phyloP scores from a whole-genome alignment of 371 early-diverging fungal species.

The Smittium mucronatum region DNA sequence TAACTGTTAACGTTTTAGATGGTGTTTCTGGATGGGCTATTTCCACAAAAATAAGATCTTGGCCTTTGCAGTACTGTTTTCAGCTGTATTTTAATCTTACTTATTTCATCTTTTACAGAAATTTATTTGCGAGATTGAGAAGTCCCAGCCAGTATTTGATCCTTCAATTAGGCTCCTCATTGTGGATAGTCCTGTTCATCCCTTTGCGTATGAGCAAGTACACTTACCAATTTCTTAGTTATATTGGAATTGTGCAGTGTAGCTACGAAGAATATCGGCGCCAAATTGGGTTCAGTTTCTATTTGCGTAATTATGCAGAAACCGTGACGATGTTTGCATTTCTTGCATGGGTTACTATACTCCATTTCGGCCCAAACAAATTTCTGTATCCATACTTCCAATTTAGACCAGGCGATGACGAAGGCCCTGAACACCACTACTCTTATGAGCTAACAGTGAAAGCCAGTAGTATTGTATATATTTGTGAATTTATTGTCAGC shows the following conservation, averaged over 20 bases:
- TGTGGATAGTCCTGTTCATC: conserved; percentile 60
- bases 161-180: conserved; percentile 50
- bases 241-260: conserved; percentile 35
- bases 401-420: conserved; percentile 36
- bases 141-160: conserved; percentile 46
- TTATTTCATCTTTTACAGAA: conserved; percentile 65
- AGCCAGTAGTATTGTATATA: conserved; percentile 47
- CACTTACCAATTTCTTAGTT: conserved; percentile 34
- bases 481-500: conserved; percentile 46
- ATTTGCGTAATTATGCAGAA: conserved; percentile 56
- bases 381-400: conserved; percentile 52
- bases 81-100: conserved; percentile 60
- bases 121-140: conserved; percentile 54
- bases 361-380: conserved; percentile 53
- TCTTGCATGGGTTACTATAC: conserved; percentile 50
- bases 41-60: conserved; percentile 45
- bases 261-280: conserved; percentile 50
- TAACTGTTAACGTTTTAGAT: conserved; percentile 49
- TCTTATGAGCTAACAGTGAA: conserved; percentile 38
- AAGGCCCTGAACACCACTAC: conserved; percentile 31
- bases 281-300: conserved; percentile 52
- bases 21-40: conserved; percentile 48
- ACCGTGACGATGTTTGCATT: conserved; percentile 67
- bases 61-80: conserved; percentile 51
- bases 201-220: conserved; percentile 50